Conservation (phyloP, 2,329 filamentous ascomycete genomes). For the Fusarium pseudograminearum region DNA sequence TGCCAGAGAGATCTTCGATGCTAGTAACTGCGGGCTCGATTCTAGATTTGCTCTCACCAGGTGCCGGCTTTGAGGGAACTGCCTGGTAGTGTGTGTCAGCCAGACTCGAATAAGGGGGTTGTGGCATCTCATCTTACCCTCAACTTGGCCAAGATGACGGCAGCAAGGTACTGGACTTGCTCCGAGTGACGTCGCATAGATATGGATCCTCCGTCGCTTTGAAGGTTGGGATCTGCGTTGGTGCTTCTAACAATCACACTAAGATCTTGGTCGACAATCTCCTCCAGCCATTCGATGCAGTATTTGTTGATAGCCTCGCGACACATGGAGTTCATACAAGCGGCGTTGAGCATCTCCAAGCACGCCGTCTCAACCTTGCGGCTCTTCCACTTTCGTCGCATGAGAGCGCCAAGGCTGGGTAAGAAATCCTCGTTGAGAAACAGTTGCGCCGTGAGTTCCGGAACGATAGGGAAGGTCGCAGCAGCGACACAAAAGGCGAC, state of each 20-base stretch:
- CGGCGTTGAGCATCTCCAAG: conserved; percentile 89
- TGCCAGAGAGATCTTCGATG: conserved; percentile 73
- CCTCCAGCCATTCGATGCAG: conserved; percentile 87
- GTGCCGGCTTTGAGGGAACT: conserved; percentile 60
- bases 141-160: conserved; percentile 81
- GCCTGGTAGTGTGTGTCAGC: conserved; percentile 67
- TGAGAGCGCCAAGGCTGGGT: conserved; percentile 78
- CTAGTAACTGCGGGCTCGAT: conserved; percentile 68
- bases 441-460: conserved; percentile 78
- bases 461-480: conserved; percentile 86
- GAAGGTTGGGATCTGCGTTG: conserved; percentile 66
- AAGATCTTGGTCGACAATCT: conserved; percentile 80
- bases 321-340: conserved; percentile 86
- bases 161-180: conserved; percentile 73
- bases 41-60: conserved; percentile 57
- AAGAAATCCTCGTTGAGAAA: conserved; percentile 93
- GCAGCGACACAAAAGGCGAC: conserved; percentile 94
- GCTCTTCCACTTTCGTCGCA: conserved; percentile 85
- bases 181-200: conserved; percentile 71
- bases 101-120: conserved; percentile 52
- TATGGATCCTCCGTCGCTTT: conserved; percentile 70
- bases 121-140: conserved; percentile 58
- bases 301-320: conserved; percentile 87
- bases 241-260: conserved; percentile 65
- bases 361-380: conserved; percentile 87